Base-by-base conservation (phyloP, 805 yeast genomes). In the Kazachstania psychrophila region DNA sequence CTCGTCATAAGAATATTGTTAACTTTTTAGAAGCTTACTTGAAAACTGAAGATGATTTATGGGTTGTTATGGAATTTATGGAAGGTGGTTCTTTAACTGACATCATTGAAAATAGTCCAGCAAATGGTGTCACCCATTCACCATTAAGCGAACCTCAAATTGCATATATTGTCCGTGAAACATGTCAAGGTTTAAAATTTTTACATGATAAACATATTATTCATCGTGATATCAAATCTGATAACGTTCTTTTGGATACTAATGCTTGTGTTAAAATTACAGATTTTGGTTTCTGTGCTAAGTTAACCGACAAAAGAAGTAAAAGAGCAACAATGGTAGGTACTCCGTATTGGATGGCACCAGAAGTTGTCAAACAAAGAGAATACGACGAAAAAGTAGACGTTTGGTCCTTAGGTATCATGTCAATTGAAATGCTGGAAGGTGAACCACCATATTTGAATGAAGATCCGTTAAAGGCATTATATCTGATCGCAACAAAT, bases 301-400 rank as follows among this genome's bases (percentile, higher is more conserved):
- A 87, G 61, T 64, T 83, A 47, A 83, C 85, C 12, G 88, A 82
- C 38, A 76, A 77, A 46, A 80, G 84, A 56, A 75, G 82, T 36
- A 88, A 89, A 58, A 77, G 99, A 54, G 94, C 96, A 6, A 92
- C 99, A 2, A 84, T 92, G 94, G 99, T 92, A 14, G 99, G 99
- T 24, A 92, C 99, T 0, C 98, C 99, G 11, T 92, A 92, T 58
- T 92, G 99, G 99, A 92, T 92, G 99, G 99, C 99, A 0, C 99
- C 99, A 1, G 99, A 92, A 61, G 97, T 92, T 36, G 96, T 92
- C 18, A 79, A 87, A 38, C 80, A 94, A 45, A 86, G 87, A 58
- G 96, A 88, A 52, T 92, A 92, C 54, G 98, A 94, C 40, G 94
- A 94, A 38, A 88, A 94, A 56, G 96, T 92, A 23, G 99, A 92